phyloP scores from a whole-genome alignment of 345 rosid genomes.

The Eucalyptus erythrocorys region DNA sequence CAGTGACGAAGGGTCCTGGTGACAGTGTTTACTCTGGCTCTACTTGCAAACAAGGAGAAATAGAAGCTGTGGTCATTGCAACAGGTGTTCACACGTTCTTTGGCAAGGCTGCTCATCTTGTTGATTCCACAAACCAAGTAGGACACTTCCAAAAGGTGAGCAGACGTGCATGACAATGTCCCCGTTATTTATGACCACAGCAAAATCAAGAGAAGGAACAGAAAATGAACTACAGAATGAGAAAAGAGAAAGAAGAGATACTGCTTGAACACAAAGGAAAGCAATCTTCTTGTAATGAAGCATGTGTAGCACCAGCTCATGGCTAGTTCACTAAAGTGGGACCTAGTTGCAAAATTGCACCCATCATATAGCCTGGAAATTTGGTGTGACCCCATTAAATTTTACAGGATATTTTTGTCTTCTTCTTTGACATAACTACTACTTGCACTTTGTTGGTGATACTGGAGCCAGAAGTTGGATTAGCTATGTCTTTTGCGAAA shows the following conservation, averaged over 20 bases:
- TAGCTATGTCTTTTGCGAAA: background rate
- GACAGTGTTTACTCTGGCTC: conserved; percentile 85
- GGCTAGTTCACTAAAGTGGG: background rate
- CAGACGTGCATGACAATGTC: background rate
- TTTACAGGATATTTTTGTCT: background rate
- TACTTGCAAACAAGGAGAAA: conserved; percentile 89
- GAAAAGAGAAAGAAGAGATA: background rate
- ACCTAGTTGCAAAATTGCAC: background rate
- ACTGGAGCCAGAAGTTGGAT: background rate
- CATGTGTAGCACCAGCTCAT: background rate
- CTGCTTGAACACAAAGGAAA: background rate
- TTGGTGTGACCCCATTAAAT: background rate
- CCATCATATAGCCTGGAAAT: background rate
- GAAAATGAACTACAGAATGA: background rate
- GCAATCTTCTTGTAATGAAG: background rate
- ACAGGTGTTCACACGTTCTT: conserved; percentile 91
- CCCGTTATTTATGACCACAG: background rate
- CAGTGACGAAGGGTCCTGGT: conserved; percentile 77
- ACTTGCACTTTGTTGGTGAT: background rate
- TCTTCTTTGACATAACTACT: background rate
- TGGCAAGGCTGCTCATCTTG: conserved; percentile 90
- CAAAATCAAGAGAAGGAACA: background rate
- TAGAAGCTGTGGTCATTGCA: conserved; percentile 87
- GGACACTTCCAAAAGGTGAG: conserved; percentile 80
- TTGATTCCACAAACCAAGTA: conserved; percentile 80